Percentiles rank a stretch among this genome's conserved stretches.
These are phyloP conservation scores for Erysimum cheiri DNA, from an alignment of 441 rosid species.

Conservation along the genomic window DNA sequence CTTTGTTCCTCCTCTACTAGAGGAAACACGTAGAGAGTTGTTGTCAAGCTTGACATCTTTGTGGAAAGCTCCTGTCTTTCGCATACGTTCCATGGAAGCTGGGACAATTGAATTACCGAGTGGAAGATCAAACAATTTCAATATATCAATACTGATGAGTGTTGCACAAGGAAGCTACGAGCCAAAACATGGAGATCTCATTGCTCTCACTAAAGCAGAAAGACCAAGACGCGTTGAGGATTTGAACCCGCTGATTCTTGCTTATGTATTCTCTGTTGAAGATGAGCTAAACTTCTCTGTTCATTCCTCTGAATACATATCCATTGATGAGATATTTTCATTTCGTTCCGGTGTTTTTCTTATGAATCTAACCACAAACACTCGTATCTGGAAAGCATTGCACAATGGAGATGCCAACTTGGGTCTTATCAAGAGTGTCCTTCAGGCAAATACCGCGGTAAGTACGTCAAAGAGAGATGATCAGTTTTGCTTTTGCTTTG, in stretches of 20 bases:
- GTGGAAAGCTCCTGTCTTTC: constrained; percentile 6
- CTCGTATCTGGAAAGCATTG: constrained; percentile 64
- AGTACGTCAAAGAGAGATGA: constrained; percentile 15
- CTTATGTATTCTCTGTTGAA: constrained; percentile 7
- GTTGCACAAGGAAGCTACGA: constrained; percentile 2
- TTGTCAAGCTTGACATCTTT: constrained; percentile 24
- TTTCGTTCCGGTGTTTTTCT: constrained; percentile 46
- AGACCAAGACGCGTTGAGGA: constrained; percentile 12
- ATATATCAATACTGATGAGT: background rate
- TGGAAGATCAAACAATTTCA: background rate
- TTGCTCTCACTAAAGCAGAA: constrained; percentile 19
- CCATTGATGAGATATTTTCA: background rate
- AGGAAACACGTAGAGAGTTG: constrained; percentile 37
- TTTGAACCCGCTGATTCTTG: constrained; percentile 25
- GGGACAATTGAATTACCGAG: background rate
- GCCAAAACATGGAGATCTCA: constrained; percentile 40
- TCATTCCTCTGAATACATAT: constrained; percentile 4
- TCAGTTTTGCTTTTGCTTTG: background rate
- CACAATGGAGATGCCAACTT: constrained; percentile 32
- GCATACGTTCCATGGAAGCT: background rate
- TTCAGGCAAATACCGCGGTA: constrained; percentile 49
- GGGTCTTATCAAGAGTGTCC: constrained; percentile 45
- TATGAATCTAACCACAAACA: constrained; percentile 50
- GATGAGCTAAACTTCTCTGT: constrained; percentile 9
- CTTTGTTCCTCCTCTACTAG: constrained; percentile 38